These are phyloP conservation scores for Pyronema omphalodes DNA, from an alignment of 495 filamentous ascomycete genomes.

Conservation along the genomic window DNA sequence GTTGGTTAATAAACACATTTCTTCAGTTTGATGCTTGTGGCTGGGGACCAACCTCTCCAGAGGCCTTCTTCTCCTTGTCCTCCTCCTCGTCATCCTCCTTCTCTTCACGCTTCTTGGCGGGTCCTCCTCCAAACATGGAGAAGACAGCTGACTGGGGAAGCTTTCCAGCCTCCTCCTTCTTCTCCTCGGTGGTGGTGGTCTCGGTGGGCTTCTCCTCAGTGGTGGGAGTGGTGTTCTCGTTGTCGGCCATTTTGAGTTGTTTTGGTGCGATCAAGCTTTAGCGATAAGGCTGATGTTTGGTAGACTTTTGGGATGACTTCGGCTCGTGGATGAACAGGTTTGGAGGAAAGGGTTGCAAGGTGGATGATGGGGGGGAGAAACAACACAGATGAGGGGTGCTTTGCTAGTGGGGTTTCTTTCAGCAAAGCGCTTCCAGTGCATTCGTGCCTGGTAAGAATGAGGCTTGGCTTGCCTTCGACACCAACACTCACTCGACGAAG, in stretches of 20 bases:
- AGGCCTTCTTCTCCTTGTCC: conserved; percentile 44
- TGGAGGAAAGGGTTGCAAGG: background rate
- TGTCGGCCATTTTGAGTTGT: conserved; percentile 3
- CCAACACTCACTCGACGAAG: background rate
- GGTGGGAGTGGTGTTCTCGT: conserved; percentile 6
- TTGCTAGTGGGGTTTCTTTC: background rate
- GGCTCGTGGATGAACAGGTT: background rate
- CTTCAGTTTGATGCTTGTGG: background rate
- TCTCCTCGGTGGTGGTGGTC: conserved; percentile 17
- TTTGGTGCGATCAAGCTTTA: background rate
- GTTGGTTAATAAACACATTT: background rate
- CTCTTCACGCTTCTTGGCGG: conserved; percentile 63
- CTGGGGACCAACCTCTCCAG: conserved; percentile 26
- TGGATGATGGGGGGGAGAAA: conserved; percentile 1
- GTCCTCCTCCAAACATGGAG: conserved; percentile 93
- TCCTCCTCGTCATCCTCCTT: conserved; percentile 56
- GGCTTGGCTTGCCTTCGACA: background rate
- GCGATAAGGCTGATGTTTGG: background rate
- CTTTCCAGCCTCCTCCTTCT: conserved; percentile 12
- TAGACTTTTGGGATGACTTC: background rate
- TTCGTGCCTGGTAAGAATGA: background rate
- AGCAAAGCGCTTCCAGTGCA: background rate
- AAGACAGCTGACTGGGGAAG: conserved; percentile 46
- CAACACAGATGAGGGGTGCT: conserved; percentile 1
- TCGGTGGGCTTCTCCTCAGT: conserved; percentile 16